phyloP scores from a whole-genome alignment of 495 filamentous ascomycete species.

The Oleoguttula mirabilis region DNA sequence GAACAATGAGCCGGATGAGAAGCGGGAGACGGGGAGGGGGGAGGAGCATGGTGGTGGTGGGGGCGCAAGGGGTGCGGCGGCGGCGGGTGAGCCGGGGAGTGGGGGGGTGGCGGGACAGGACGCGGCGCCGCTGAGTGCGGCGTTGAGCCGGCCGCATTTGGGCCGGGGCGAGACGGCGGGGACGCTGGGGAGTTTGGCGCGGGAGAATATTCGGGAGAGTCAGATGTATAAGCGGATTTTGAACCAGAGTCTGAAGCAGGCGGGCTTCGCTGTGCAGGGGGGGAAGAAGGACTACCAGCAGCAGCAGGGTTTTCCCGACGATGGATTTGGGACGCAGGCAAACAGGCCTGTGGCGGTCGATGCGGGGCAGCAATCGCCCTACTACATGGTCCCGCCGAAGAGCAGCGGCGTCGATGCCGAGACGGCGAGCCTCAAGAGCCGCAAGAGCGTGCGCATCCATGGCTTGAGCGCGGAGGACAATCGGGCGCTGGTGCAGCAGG shows the following conservation, averaged over 20 bases:
- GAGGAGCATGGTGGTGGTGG: neutral
- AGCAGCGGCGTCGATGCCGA: constrained; percentile 30
- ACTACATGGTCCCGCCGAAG: constrained; percentile 35
- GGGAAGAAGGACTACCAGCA: constrained; percentile 32
- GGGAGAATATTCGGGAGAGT: constrained; percentile 54
- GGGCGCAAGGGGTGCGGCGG: neutral
- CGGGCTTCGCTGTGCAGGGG: constrained; percentile 49
- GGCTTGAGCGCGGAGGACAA: constrained; percentile 73
- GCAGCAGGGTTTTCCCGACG: no score
- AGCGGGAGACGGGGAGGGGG: constrained; percentile 39
- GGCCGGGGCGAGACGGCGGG: constrained; percentile 1
- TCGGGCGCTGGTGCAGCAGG: constrained; percentile 61
- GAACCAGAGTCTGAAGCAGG: constrained; percentile 72
- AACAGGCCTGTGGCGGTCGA: neutral
- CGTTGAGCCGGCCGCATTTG: constrained; percentile 2
- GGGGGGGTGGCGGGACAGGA: neutral
- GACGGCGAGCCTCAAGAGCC: constrained; percentile 14
- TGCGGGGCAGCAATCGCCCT: constrained; percentile 16
- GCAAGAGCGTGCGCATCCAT: constrained; percentile 37
- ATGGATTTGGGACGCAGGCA: constrained; percentile 11
- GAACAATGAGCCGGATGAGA: constrained; percentile 79
- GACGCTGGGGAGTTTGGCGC: constrained; percentile 12
- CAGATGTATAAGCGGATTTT: constrained; percentile 87
- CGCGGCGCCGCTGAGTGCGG: neutral
- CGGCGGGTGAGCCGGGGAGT: neutral